A percentile compares a stretch with the other conserved stretches of the same genome.
These are phyloP conservation scores for Puccinia brachypodii DNA, from an alignment of 1,284 basidiomycete species.

Conservation along the genomic window DNA sequence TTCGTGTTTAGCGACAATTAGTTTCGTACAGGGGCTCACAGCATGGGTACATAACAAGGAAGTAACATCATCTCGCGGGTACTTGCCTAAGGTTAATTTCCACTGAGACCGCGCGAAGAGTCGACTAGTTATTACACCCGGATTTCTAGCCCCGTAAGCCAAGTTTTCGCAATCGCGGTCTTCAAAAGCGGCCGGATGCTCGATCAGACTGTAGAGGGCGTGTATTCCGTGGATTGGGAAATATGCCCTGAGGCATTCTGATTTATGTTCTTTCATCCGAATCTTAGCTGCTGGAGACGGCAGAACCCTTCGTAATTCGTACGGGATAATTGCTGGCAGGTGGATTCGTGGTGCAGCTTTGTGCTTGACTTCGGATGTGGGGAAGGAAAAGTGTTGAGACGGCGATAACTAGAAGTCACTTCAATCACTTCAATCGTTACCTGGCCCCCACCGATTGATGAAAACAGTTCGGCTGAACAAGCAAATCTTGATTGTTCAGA, in stretches of 20 bases:
- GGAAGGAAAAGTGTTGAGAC: background rate
- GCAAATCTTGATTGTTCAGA: background rate
- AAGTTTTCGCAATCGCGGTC: background rate
- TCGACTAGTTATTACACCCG: slow-evolving; percentile 4
- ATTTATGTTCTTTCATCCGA: slow-evolving; percentile 9
- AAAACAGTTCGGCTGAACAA: background rate
- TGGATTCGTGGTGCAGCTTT: background rate
- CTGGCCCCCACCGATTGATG: background rate
- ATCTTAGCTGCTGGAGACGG: background rate
- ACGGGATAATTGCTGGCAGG: background rate
- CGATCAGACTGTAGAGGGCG: background rate
- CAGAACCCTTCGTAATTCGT: background rate
- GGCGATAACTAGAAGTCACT: background rate
- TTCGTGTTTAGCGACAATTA: background rate
- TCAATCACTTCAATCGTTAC: background rate
- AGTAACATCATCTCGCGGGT: background rate
- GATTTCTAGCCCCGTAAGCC: slow-evolving; percentile 11
- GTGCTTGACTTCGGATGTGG: background rate
- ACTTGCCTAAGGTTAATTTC: slow-evolving; percentile 16
- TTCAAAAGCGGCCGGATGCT: background rate
- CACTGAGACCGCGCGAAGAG: slow-evolving; percentile 12
- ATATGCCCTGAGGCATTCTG: slow-evolving; percentile 11
- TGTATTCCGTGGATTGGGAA: slow-evolving; percentile 5
- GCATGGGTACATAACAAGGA: background rate
- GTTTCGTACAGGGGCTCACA: background rate